Percentiles rank a stretch among this genome's conserved stretches.
phyloP scores from a whole-genome alignment of 257 asterid species.

The Agastache rugosa region DNA sequence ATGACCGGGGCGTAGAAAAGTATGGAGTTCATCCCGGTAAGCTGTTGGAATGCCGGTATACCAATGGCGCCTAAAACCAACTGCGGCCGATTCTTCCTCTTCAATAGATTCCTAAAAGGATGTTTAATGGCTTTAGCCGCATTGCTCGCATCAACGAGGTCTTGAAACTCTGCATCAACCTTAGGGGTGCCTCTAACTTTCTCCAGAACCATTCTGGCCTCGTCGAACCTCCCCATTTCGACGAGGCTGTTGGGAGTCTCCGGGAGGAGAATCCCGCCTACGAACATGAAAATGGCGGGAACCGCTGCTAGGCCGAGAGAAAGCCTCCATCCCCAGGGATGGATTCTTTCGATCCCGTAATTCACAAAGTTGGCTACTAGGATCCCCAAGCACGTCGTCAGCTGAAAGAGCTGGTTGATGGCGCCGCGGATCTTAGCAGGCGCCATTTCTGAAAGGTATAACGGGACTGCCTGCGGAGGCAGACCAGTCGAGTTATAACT shows the following conservation, averaged over 20 bases:
- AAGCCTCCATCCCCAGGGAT: slow-evolving; percentile 57
- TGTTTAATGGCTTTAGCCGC: slow-evolving; percentile 36
- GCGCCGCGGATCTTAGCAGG: slow-evolving; percentile 51
- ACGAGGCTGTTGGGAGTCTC: slow-evolving; percentile 71
- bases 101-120: not conserved
- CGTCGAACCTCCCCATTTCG: slow-evolving; percentile 47
- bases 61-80: slow-evolving; percentile 46
- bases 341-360: slow-evolving; percentile 45
- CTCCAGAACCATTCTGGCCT: slow-evolving; percentile 44
- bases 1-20: slow-evolving; percentile 74
- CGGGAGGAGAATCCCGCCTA: slow-evolving; percentile 54
- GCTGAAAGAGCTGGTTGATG: slow-evolving; percentile 52
- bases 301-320: slow-evolving; percentile 56
- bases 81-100: slow-evolving; percentile 50
- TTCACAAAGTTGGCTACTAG: slow-evolving; percentile 44
- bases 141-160: slow-evolving; percentile 59
- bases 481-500: too few relatives aligned
- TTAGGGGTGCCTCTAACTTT: slow-evolving; percentile 47
- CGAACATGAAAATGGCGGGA: slow-evolving; percentile 61
- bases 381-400: slow-evolving; percentile 51
- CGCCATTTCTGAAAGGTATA: slow-evolving; percentile 55
- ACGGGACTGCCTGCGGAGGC: slow-evolving; percentile 43
- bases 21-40: slow-evolving; percentile 64
- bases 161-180: slow-evolving; percentile 50
- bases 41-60: slow-evolving; percentile 62